Evolutionary conservation across 2,329 filamentous ascomycete genomes (phyloP).

Genomic region (Alternaria triticimaculans): DNA sequence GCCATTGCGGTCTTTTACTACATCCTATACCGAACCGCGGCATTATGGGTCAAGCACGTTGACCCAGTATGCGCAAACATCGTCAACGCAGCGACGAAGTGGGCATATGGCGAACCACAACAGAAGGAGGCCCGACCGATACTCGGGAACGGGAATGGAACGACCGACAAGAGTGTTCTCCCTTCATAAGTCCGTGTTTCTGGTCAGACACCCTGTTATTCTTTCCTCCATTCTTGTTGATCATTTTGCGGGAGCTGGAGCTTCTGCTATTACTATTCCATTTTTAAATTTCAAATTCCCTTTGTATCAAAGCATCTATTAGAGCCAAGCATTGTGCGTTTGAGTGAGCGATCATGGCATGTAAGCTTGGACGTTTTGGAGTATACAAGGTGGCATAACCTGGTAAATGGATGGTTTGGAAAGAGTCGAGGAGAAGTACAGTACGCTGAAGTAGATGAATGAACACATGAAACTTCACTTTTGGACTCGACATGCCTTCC

Average conservation of each 20-base stretch:
- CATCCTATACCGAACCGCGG: constrained; percentile 42
- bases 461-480: background rate
- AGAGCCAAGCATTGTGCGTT: background rate
- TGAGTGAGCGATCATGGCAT: background rate
- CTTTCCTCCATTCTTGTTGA: background rate
- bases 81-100: constrained; percentile 39
- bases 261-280: background rate
- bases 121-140: constrained; percentile 28
- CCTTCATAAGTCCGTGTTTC: constrained; percentile 23
- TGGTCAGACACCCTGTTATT: background rate
- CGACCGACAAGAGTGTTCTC: constrained; percentile 25
- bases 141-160: constrained; percentile 27
- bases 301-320: background rate
- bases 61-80: constrained; percentile 45
- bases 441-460: background rate
- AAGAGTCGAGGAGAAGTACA: background rate
- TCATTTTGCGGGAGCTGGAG: background rate
- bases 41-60: constrained; percentile 44
- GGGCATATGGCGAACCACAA: constrained; percentile 40
- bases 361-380: background rate
- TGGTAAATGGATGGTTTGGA: background rate
- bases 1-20: constrained; percentile 47
- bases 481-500: background rate
- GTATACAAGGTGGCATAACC: background rate
- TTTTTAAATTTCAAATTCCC: background rate